Evolutionary conservation across 257 asterid species (phyloP).

Genomic region (Paulownia fortunei): DNA sequence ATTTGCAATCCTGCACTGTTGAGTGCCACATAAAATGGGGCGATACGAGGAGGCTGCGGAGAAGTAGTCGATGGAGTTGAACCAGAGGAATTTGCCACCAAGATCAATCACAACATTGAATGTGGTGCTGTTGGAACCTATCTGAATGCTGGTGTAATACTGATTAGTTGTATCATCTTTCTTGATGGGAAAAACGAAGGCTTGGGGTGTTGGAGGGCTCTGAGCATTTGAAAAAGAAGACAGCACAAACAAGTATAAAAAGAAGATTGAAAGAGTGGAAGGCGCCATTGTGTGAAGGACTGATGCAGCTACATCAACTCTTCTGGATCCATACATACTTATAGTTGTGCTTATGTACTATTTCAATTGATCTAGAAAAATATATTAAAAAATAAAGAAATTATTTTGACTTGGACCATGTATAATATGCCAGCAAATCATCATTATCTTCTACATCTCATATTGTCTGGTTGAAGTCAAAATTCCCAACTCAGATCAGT

Average conservation of each 20-base stretch:
- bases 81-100: constrained; percentile 53
- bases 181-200: constrained; percentile 48
- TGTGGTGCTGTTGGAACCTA: constrained; percentile 51
- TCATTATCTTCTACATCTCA: constrained; percentile 31
- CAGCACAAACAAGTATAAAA: constrained; percentile 11
- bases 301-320: not conserved
- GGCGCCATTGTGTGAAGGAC: constrained; percentile 37
- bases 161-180: constrained; percentile 48
- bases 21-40: constrained; percentile 50
- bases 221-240: constrained; percentile 36
- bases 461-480: constrained; percentile 41
- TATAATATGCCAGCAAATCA: constrained; percentile 34
- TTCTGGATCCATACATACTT: not conserved
- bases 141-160: constrained; percentile 46
- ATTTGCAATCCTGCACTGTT: constrained; percentile 33
- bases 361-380: not conserved
- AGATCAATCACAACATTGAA: constrained; percentile 47
- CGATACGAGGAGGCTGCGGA: constrained; percentile 45
- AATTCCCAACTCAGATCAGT: constrained; percentile 1
- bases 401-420: constrained; percentile 19
- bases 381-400: not conserved
- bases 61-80: constrained; percentile 52
- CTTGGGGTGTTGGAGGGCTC: constrained; percentile 43
- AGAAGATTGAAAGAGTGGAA: constrained; percentile 19
- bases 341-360: not conserved